phyloP scores from a whole-genome alignment of 2,329 filamentous ascomycete genomes.

The Emydomyces testavorans region DNA sequence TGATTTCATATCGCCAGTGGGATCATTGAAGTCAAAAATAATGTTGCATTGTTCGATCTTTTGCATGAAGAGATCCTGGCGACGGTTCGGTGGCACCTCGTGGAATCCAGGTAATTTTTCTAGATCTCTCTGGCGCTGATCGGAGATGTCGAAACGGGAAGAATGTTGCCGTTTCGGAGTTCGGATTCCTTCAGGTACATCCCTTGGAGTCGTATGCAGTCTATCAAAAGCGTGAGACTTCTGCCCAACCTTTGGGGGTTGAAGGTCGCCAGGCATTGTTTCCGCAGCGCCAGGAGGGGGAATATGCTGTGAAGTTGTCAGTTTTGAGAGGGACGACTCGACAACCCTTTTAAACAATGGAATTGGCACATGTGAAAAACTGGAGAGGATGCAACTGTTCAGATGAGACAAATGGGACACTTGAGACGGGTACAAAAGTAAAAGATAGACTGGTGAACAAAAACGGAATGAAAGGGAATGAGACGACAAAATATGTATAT shows the following conservation, averaged over 20 bases:
- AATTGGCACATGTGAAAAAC: neutral
- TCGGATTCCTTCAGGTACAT: constrained; percentile 86
- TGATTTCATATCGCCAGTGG: constrained; percentile 96
- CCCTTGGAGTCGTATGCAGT: constrained; percentile 86
- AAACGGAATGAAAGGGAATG: neutral
- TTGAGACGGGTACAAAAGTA: neutral
- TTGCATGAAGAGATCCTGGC: constrained; percentile 97
- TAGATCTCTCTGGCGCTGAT: constrained; percentile 74
- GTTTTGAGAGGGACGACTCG: neutral
- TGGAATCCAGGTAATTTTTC: constrained; percentile 97
- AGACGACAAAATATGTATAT: neutral
- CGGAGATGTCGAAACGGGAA: constrained; percentile 93
- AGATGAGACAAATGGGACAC: too few species aligned
- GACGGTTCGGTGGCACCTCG: constrained; percentile 85
- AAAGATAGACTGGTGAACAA: too few species aligned
- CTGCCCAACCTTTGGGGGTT: constrained; percentile 78
- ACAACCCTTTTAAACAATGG: neutral
- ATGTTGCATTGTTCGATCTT: constrained; percentile 99
- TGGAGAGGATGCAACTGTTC: neutral
- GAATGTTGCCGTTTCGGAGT: constrained; percentile 96
- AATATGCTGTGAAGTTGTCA: constrained; percentile 52
- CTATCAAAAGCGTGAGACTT: constrained; percentile 84
- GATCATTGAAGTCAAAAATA: constrained; percentile 99
- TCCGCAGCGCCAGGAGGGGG: constrained; percentile 87
- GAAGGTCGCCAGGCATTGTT: constrained; percentile 95